phyloP scores from a whole-genome alignment of 108 stramenopile genomes.

The Cyclotella kingstonii region DNA sequence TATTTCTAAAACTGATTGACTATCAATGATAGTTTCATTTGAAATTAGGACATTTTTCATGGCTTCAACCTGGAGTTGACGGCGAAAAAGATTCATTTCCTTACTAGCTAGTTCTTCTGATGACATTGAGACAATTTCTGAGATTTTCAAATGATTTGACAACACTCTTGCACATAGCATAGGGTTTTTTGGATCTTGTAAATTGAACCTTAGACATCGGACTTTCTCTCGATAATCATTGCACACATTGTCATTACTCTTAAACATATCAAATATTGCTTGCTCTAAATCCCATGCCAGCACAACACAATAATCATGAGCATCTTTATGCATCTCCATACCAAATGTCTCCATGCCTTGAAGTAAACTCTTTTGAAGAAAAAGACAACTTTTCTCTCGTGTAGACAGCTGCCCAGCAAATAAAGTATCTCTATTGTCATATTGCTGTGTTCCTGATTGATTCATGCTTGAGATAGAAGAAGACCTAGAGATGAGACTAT shows the following conservation, averaged over 20 bases:
- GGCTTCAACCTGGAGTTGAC: conserved; percentile 46
- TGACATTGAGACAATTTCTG: conserved; percentile 57
- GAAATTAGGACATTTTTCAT: conserved; percentile 45
- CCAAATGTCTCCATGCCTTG: conserved; percentile 47
- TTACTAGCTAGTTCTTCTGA: conserved; percentile 59
- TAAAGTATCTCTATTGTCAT: conserved; percentile 16
- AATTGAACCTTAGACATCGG: conserved; percentile 46
- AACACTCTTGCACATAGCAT: conserved; percentile 63
- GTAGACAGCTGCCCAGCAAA: conserved; percentile 15
- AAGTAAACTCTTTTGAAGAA: conserved; percentile 43
- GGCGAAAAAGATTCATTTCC: conserved; percentile 45
- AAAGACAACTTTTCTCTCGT: conserved; percentile 49
- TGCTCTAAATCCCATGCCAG: conserved; percentile 68
- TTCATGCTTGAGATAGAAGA: not conserved
- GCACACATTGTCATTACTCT: conserved; percentile 16
- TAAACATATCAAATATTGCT: conserved; percentile 47
- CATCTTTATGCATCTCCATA: conserved; percentile 25
- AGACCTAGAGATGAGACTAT: conserved; percentile 51
- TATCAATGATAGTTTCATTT: too few species aligned
- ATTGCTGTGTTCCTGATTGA: not conserved
- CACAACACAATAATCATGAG: conserved; percentile 43
- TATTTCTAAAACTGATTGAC: too few species aligned
- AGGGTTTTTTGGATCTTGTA: conserved; percentile 58
- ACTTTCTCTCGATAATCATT: conserved; percentile 59
- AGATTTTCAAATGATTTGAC: conserved; percentile 42